Conservation (phyloP, 208 protist species). For the Crithidia expoeki region DNA sequence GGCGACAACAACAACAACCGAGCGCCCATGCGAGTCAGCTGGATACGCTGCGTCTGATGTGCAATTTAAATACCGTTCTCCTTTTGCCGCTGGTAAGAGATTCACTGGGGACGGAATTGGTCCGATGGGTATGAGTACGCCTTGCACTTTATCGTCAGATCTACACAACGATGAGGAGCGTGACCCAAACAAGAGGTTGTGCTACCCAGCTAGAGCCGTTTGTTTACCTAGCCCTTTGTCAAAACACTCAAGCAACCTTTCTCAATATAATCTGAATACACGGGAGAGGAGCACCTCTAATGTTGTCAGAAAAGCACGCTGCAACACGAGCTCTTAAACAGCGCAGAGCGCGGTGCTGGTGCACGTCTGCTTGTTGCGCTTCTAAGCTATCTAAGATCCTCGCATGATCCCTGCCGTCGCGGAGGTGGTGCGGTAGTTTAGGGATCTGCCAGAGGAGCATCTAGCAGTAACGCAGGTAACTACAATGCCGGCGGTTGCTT, state of each 20-base stretch:
- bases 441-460: conserved; percentile 9
- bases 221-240: background rate
- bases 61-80: too few species aligned
- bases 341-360: conserved; percentile 5
- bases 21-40: too few species aligned
- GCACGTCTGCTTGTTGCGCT: conserved; percentile 6
- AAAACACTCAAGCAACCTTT: background rate
- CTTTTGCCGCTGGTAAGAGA: too few species aligned
- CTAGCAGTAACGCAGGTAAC: conserved; percentile 8
- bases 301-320: too few species aligned
- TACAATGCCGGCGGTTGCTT: conserved; percentile 15
- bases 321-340: background rate
- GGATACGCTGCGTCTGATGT: background rate
- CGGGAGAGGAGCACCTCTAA: background rate
- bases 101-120: too few species aligned
- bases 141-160: too few species aligned
- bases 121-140: too few species aligned
- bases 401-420: conserved; percentile 10
- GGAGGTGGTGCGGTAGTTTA: conserved; percentile 17
- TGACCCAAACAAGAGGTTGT: background rate
- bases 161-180: background rate
- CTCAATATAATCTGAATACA: background rate
- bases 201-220: background rate
- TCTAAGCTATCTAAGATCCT: conserved; percentile 18
- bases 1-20: background rate